Evolutionary conservation across 2,329 filamentous ascomycete species (phyloP).

Genomic region (Colletotrichum tamarilloi): DNA sequence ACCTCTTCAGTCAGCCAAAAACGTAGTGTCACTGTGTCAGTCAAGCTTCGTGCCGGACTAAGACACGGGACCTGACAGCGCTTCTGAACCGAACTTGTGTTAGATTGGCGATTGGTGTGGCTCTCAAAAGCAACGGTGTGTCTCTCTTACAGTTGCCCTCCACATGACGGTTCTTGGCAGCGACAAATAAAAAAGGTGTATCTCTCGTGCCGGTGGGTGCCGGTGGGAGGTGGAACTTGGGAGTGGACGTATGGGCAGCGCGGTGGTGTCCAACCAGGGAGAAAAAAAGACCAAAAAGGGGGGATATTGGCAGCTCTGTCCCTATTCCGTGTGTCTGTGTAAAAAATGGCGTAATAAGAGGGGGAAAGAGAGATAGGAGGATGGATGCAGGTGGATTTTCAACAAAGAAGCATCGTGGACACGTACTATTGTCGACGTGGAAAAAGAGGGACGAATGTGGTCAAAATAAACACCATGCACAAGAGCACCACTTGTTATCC

Average conservation of each 20-base stretch:
- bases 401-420: not conserved
- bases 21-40: not conserved
- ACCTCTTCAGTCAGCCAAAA: not conserved
- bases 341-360: not conserved
- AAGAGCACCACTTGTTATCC: not conserved
- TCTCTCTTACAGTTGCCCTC: conserved; percentile 9
- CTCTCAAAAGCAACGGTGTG: conserved; percentile 8
- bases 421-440: not conserved
- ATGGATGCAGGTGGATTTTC: not conserved
- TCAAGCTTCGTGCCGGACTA: not conserved
- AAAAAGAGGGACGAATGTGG: not conserved
- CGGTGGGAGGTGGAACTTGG: not conserved
- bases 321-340: not conserved
- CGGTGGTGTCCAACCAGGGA: not conserved
- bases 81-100: not conserved
- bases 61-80: conserved; percentile 15
- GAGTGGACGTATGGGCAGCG: not conserved
- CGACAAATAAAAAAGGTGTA: not conserved
- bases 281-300: not conserved
- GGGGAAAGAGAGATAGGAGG: too few species aligned
- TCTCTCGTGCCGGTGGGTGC: not conserved
- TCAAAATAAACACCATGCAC: conserved; percentile 26
- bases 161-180: conserved; percentile 12
- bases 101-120: conserved; percentile 4
- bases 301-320: not conserved